Evolutionary conservation across 139 green algal species (phyloP), one percentile per base, ranked within the genome.

Genomic region (Picochlorum sp.): DNA sequence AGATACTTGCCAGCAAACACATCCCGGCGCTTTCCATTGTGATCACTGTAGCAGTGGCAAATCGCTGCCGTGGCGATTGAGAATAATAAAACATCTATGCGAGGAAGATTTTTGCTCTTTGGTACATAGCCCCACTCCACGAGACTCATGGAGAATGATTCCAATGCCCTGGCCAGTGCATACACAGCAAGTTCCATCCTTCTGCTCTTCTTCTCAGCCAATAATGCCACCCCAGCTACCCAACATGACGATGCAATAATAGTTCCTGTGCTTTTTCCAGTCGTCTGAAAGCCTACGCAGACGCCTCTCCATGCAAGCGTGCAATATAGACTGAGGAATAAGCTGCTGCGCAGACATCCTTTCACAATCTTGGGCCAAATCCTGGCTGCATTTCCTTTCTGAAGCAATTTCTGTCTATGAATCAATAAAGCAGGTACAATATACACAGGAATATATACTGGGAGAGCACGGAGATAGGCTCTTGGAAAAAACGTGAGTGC

Each of bases 151-250:
- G 73, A 79, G 59, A 86, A 92, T 1, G 76, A 78, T 80, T 96
- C 88, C 13, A 88, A 21, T 23, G 82, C 68, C 21, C 84, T 70
- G 1, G 75, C 80, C 37, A 81, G 24, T 62, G 80, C 86, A 81
- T 97, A 98, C 34, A 96, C 72, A 16, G 90, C 90, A 45, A 98
- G 84, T 78, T 98, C 92, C 88, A 96, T 95, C 60, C 92, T 82
- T 14, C 92, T 80, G 2, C 68, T 81, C 74, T 95, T 95, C 79
- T 97, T 97, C 79, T 98, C 92, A 45, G 90, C 56, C 47, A 98
- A 70, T 7, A 77, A 81, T 1, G 86, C 82, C 38, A 92, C 69
- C 3, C 89, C 85, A 2, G 74, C 81, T 9, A 66, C 31, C 77
- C 82, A 87, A 56, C 73, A 74, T 60, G 47, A 71, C 56, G 37